These are phyloP conservation scores for Rhodomyrtus psidioides DNA, from an alignment of 441 rosid species.

Conservation along the genomic window DNA sequence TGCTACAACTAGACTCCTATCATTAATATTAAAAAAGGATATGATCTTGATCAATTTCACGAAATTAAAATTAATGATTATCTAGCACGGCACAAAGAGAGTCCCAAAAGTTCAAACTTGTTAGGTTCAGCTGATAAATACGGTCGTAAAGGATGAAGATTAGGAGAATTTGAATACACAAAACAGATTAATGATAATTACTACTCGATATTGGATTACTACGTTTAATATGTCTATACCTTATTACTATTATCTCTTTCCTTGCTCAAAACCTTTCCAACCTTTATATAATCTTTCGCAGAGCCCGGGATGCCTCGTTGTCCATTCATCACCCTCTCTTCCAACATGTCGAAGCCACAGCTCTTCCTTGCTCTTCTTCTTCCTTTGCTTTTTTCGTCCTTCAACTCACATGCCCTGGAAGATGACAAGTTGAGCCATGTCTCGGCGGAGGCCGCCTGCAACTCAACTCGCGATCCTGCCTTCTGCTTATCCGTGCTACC, in stretches of 20 bases:
- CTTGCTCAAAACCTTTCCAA: background rate
- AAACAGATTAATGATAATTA: background rate
- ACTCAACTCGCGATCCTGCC: conserved; percentile 55
- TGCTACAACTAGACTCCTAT: background rate
- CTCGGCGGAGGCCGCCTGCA: conserved; percentile 34
- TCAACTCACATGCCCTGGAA: background rate
- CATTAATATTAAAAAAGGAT: background rate
- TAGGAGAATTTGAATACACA: background rate
- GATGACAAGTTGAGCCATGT: background rate
- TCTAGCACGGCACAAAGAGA: background rate
- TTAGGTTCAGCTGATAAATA: background rate
- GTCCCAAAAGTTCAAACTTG: background rate
- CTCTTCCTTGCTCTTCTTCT: background rate
- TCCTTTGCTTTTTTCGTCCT: background rate
- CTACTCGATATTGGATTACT: background rate
- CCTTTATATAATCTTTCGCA: background rate
- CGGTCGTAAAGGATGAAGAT: background rate
- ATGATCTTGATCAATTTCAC: background rate
- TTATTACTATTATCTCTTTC: background rate
- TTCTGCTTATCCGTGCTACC: conserved; percentile 63
- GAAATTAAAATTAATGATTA: background rate
- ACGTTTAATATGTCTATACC: background rate
- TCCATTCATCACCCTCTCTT: background rate
- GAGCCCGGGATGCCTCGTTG: background rate
- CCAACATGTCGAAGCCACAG: background rate